Conservation (phyloP, 257 asterid species). For the Handroanthus guayacan region DNA sequence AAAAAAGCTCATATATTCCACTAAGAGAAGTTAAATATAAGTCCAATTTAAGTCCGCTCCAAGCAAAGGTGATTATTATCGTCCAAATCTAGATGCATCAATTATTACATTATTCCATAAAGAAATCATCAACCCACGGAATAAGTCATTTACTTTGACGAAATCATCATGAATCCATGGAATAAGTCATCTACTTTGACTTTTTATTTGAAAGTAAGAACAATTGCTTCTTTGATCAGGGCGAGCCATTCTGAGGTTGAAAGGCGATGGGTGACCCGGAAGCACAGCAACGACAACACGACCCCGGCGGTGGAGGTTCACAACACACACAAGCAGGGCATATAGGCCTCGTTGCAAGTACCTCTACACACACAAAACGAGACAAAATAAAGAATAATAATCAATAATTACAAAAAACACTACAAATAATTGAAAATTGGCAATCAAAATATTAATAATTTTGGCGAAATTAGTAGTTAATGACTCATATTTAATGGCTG, state of each 20-base stretch:
- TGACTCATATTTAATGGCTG: no score
- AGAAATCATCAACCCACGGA: neutral
- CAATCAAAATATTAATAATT: no score
- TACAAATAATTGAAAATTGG: no score
- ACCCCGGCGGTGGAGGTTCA: conserved; percentile 55
- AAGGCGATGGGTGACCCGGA: conserved; percentile 29
- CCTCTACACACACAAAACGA: conserved; percentile 29
- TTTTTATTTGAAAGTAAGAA: neutral
- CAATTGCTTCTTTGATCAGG: neutral
- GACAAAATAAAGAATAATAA: neutral
- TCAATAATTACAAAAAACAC: neutral
- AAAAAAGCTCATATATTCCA: no score
- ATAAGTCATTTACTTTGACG: neutral
- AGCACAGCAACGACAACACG: conserved; percentile 62
- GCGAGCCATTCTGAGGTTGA: conserved; percentile 32
- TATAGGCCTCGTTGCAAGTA: conserved; percentile 41
- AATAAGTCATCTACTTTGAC: neutral
- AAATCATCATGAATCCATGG: no score
- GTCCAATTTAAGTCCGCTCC: no score
- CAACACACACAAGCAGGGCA: conserved; percentile 72
- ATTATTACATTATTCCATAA: conserved; percentile 7
- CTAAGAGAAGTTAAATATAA: no score
- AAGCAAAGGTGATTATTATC: neutral
- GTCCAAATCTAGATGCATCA: neutral
- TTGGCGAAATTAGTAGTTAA: no score